Conservation (phyloP, 805 yeast species). For the Sungouiella blattae region DNA sequence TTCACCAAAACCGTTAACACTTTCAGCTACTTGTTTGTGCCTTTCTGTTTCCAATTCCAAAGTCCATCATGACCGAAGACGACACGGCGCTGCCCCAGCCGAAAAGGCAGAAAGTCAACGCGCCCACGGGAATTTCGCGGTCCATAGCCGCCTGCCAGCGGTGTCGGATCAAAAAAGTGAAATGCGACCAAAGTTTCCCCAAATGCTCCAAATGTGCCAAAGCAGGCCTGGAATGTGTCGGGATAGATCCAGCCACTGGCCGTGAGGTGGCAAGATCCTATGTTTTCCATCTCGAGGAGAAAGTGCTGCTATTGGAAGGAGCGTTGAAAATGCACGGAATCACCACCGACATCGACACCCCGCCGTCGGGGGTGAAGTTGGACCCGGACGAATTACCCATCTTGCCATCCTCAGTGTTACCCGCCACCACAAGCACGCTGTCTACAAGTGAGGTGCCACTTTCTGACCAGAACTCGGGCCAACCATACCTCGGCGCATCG, state of each 20-base stretch:
- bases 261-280: slow-evolving; percentile 81
- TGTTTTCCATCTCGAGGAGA: slow-evolving; percentile 66
- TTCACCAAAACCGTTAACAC: no score
- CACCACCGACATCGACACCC: background rate
- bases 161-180: slow-evolving; percentile 65
- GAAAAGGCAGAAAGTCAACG: slow-evolving; percentile 2
- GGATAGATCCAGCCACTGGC: slow-evolving; percentile 85
- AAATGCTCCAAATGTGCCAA: slow-evolving; percentile 59
- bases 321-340: slow-evolving; percentile 44
- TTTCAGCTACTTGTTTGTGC: no score
- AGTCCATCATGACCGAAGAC: background rate
- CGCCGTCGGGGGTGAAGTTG: background rate
- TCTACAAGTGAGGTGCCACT: no score
- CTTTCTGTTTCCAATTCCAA: no score
- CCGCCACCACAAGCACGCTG: background rate
- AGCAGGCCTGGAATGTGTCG: slow-evolving; percentile 72
- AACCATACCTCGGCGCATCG: slow-evolving; percentile 13
- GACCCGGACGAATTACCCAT: background rate
- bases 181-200: slow-evolving; percentile 68
- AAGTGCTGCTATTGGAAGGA: slow-evolving; percentile 54
- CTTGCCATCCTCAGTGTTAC: background rate
- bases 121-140: slow-evolving; percentile 45
- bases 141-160: slow-evolving; percentile 83
- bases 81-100: background rate
- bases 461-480: background rate